Conservation (phyloP, 306 rosid genomes). For the Arachis stenosperma region DNA sequence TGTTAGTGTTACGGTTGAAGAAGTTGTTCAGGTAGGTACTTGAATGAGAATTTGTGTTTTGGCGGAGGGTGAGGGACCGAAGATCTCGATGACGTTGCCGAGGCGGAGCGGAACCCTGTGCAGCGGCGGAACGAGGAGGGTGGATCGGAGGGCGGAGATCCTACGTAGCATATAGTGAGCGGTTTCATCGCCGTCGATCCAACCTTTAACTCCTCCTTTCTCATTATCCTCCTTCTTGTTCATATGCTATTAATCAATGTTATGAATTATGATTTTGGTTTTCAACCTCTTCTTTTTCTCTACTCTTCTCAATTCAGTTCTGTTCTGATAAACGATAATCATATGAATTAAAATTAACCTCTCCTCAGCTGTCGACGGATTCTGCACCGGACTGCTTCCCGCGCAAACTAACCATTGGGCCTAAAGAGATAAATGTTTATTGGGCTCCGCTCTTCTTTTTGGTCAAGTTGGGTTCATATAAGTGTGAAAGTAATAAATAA, state of each 20-base stretch:
- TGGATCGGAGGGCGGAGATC: conserved; percentile 57
- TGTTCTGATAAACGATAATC: too few relatives aligned
- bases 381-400: neutral
- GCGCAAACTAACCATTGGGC: neutral
- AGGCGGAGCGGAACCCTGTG: conserved; percentile 77
- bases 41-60: conserved; percentile 78
- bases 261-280: neutral
- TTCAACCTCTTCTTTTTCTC: neutral
- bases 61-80: conserved; percentile 86
- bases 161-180: conserved; percentile 65
- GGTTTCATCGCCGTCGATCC: conserved; percentile 74
- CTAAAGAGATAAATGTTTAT: neutral
- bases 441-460: neutral
- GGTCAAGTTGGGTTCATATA: too few relatives aligned
- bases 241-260: neutral
- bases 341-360: too few relatives aligned
- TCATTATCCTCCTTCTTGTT: neutral
- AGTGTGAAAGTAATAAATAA: too few relatives aligned
- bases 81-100: conserved; percentile 82
- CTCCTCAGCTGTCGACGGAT: neutral
- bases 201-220: conserved; percentile 26
- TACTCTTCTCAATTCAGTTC: too few relatives aligned
- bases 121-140: conserved; percentile 70
- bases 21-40: conserved; percentile 26
- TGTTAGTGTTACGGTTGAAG: neutral